Conservation (phyloP, 768 basidiomycete genomes). For the Trametes cingulata region DNA sequence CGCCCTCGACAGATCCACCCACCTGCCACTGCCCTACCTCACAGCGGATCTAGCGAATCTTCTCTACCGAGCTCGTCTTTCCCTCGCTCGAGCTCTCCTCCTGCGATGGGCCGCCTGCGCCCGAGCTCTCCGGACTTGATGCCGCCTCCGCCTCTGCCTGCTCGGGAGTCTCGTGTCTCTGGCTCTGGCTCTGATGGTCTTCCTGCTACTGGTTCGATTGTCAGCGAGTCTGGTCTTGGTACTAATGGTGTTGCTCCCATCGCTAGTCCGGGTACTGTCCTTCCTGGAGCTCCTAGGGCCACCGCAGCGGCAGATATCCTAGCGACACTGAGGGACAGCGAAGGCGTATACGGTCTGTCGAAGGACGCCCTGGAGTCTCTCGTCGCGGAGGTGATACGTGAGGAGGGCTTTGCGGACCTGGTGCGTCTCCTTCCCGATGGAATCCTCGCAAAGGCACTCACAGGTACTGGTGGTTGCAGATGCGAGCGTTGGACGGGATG, state of each 20-base stretch:
- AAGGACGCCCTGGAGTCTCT: constrained; percentile 53
- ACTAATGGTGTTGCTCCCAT: not conserved
- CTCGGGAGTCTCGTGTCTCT: constrained; percentile 5
- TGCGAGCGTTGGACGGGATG: constrained; percentile 54
- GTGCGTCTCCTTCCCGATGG: constrained; percentile 40
- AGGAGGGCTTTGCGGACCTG: constrained; percentile 77
- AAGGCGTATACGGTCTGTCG: constrained; percentile 56
- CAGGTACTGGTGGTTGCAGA: constrained; percentile 35
- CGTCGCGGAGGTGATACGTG: constrained; percentile 62
- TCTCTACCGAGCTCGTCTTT: constrained; percentile 11
- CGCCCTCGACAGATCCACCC: not conserved
- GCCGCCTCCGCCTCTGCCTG: constrained; percentile 15
- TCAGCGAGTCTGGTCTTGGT: too few species aligned
- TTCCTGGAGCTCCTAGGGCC: not conserved
- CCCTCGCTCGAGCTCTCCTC: constrained; percentile 9
- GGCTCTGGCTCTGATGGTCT: not conserved
- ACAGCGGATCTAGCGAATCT: constrained; percentile 5
- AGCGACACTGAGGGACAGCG: constrained; percentile 44
- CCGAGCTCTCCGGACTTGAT: constrained; percentile 12
- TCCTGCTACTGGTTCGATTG: not conserved
- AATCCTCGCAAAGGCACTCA: not conserved
- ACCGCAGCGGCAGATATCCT: constrained; percentile 13
- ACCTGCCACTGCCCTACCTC: not conserved
- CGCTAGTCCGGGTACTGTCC: not conserved
- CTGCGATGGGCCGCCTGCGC: not conserved